A percentile compares a stretch with the other conserved stretches of the same genome.
These are phyloP conservation scores for Stephania yunnanensis DNA, from an alignment of 164 flowering plant species.

Conservation along the genomic window DNA sequence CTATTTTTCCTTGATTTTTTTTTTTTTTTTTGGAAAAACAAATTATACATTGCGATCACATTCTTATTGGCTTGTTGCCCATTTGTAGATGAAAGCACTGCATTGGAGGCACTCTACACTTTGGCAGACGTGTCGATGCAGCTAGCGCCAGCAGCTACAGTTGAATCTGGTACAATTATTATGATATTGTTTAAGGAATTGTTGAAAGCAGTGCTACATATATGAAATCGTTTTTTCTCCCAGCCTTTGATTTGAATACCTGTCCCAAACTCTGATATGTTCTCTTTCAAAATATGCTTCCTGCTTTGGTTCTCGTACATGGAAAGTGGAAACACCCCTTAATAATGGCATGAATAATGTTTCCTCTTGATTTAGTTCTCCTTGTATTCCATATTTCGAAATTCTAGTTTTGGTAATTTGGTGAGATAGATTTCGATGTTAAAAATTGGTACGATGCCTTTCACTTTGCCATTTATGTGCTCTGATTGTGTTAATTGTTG, in stretches of 20 bases:
- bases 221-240: not conserved
- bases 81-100: conserved; percentile 46
- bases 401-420: not conserved
- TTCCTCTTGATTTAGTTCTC: not conserved
- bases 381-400: not conserved
- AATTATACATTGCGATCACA: not conserved
- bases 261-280: not conserved
- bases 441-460: not conserved
- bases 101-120: conserved; percentile 57
- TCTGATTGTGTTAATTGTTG: too few relatives aligned
- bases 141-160: conserved; percentile 38
- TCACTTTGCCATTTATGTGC: too few relatives aligned
- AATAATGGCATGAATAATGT: not conserved
- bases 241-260: not conserved
- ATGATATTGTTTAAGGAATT: not conserved
- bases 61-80: conserved; percentile 3
- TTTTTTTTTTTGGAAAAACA: not conserved
- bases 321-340: not conserved
- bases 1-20: not conserved
- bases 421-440: not conserved
- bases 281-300: not conserved
- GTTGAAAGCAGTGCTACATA: not conserved
- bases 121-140: conserved; percentile 59
- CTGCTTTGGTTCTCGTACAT: not conserved
- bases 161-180: conserved; percentile 40